Evolutionary conservation across 164 flowering plant species (phyloP).

Genomic region (Sedum album): DNA sequence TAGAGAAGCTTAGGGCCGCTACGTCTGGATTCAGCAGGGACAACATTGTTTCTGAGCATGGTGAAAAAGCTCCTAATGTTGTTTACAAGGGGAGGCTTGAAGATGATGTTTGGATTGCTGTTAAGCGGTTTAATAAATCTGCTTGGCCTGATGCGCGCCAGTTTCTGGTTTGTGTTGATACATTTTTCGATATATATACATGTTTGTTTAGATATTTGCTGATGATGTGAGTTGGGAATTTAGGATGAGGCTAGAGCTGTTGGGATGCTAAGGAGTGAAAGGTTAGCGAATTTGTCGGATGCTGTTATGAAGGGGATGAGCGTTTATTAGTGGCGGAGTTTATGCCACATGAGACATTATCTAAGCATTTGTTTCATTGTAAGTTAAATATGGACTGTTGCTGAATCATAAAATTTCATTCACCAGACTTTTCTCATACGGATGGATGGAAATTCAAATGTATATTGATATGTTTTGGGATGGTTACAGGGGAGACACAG

Average conservation of each 20-base stretch:
- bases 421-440: too few relatives aligned
- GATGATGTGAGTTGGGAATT: neutral
- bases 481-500: constrained; percentile 42
- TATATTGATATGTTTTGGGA: neutral
- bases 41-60: constrained; percentile 52
- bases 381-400: constrained; percentile 5
- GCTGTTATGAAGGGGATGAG: constrained; percentile 47
- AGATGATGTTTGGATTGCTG: constrained; percentile 30
- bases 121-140: constrained; percentile 44
- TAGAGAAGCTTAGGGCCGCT: constrained; percentile 29
- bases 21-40: constrained; percentile 34
- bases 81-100: constrained; percentile 37
- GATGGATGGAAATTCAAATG: too few relatives aligned
- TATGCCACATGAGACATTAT: constrained; percentile 48
- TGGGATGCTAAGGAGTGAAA: constrained; percentile 34
- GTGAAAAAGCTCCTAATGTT: constrained; percentile 50
- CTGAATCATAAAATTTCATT: too few relatives aligned
- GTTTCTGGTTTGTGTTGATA: constrained; percentile 22
- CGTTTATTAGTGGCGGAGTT: constrained; percentile 47
- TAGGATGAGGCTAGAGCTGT: constrained; percentile 44
- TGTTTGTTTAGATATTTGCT: neutral
- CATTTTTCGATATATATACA: too few relatives aligned
- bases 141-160: constrained; percentile 58
- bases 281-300: constrained; percentile 46
- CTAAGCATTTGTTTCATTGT: constrained; percentile 55